These are phyloP conservation scores for Zymoseptoria passerinii DNA, from an alignment of 2,329 filamentous ascomycete genomes.

Conservation along the genomic window DNA sequence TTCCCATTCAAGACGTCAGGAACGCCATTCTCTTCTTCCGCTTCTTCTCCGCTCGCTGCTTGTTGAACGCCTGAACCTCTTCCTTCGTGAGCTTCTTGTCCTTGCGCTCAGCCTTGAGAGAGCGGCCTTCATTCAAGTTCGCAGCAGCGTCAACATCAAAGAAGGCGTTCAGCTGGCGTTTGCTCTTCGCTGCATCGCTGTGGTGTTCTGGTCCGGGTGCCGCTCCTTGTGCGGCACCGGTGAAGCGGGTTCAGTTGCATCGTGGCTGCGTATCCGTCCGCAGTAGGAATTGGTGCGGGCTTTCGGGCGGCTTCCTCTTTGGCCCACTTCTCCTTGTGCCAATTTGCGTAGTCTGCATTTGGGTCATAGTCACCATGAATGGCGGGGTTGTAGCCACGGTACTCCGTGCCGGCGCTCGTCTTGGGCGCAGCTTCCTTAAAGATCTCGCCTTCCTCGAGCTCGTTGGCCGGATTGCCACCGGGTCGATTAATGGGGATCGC, in stretches of 20 bases:
- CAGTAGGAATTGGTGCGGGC: slow-evolving; percentile 32
- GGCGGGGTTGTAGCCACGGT: slow-evolving; percentile 76
- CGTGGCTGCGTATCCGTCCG: slow-evolving; percentile 50
- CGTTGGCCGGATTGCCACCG: background rate
- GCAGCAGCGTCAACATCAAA: slow-evolving; percentile 92
- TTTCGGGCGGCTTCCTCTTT: slow-evolving; percentile 27
- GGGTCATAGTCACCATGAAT: slow-evolving; percentile 97
- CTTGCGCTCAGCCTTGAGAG: slow-evolving; percentile 81
- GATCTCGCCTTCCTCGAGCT: background rate
- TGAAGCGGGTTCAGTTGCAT: slow-evolving; percentile 88
- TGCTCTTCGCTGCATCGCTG: slow-evolving; percentile 79
- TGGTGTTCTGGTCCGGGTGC: slow-evolving; percentile 65
- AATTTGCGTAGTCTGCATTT: slow-evolving; percentile 78
- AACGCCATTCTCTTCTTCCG: slow-evolving; percentile 91
- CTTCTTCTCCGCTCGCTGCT: slow-evolving; percentile 81
- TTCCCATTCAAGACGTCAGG: slow-evolving; percentile 63
- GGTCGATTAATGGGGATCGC: background rate
- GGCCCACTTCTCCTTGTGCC: slow-evolving; percentile 26
- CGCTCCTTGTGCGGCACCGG: slow-evolving; percentile 67
- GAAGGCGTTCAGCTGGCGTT: slow-evolving; percentile 82
- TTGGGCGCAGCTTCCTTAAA: background rate
- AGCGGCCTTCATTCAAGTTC: slow-evolving; percentile 81
- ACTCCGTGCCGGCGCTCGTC: background rate
- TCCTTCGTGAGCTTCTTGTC: slow-evolving; percentile 76
- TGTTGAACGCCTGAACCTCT: slow-evolving; percentile 84